A percentile compares a stretch with the other conserved stretches of the same genome.
These are phyloP conservation scores for Ceratocystis smalleyi DNA, from an alignment of 2,329 filamentous ascomycete species.

Conservation along the genomic window DNA sequence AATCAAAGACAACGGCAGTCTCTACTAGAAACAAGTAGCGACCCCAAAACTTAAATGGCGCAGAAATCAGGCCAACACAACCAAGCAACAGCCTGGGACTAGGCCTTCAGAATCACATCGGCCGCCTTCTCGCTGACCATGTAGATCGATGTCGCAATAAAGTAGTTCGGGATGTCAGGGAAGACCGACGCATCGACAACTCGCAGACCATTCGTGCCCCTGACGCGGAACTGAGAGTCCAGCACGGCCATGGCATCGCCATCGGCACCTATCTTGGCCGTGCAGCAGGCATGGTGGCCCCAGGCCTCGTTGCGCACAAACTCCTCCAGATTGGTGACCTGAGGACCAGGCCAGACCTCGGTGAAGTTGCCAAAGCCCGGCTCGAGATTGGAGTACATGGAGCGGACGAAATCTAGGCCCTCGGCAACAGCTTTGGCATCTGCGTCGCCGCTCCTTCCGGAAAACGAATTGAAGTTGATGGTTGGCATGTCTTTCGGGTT, in stretches of 20 bases:
- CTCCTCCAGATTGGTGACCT: constrained; percentile 21
- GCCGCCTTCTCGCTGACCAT: constrained; percentile 48
- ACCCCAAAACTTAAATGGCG: neutral
- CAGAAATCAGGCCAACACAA: neutral
- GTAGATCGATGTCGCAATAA: constrained; percentile 37
- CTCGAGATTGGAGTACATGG: constrained; percentile 19
- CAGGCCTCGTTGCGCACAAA: constrained; percentile 30
- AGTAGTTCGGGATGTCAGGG: constrained; percentile 33
- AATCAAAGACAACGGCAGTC: too few species aligned
- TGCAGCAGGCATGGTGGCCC: constrained; percentile 43
- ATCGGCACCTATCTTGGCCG: constrained; percentile 39
- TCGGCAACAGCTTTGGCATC: constrained; percentile 28
- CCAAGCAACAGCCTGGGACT: neutral
- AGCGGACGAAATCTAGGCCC: constrained; percentile 23
- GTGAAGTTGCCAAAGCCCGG: constrained; percentile 17
- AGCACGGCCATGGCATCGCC: constrained; percentile 40
- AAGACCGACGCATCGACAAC: constrained; percentile 48
- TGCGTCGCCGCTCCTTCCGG: constrained; percentile 31
- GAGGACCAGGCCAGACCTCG: constrained; percentile 15
- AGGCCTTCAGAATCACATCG: constrained; percentile 32
- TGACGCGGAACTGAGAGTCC: constrained; percentile 41
- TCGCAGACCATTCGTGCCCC: constrained; percentile 37
- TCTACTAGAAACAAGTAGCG: too few species aligned
- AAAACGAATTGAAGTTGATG: constrained; percentile 44
- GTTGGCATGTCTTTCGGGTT: constrained; percentile 48